Percentiles rank a stretch among this genome's conserved stretches.
Conservation (phyloP, 345 rosid species). For the Aquilaria sinensis region DNA sequence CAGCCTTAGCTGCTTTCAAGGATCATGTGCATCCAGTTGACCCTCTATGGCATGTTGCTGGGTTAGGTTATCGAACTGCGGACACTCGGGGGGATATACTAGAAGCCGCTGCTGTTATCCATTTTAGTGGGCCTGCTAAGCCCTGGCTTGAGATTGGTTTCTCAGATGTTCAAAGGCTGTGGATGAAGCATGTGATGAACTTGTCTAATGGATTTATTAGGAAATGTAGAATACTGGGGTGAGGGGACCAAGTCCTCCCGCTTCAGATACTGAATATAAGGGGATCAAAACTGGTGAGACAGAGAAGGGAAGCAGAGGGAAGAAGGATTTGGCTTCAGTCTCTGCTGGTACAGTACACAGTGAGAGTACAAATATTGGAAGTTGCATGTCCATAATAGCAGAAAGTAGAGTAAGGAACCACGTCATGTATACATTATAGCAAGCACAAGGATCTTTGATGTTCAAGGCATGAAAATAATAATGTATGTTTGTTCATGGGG, state of each 20-base stretch:
- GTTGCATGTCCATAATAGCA: conserved; percentile 37
- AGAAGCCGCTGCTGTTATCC: conserved; percentile 70
- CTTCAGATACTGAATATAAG: conserved; percentile 6
- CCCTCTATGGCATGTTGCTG: conserved; percentile 79
- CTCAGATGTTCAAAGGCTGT: conserved; percentile 50
- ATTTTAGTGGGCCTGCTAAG: conserved; percentile 91
- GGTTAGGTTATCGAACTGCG: conserved; percentile 57
- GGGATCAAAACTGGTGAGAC: conserved; percentile 10
- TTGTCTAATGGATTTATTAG: conserved; percentile 58
- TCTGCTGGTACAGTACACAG: conserved; percentile 33
- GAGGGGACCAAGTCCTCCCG: conserved; percentile 27
- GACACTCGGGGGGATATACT: conserved; percentile 25
- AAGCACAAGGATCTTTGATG: neutral
- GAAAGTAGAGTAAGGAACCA: conserved; percentile 24
- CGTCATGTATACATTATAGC: conserved; percentile 12
- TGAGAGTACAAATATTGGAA: conserved; percentile 4
- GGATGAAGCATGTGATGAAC: conserved; percentile 62
- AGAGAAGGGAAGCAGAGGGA: conserved; percentile 49
- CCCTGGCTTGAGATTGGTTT: conserved; percentile 90
- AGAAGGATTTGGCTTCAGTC: conserved; percentile 93
- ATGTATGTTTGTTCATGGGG: neutral
- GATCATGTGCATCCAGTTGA: conserved; percentile 69
- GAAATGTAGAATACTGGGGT: conserved; percentile 63
- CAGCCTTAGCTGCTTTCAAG: conserved; percentile 64
- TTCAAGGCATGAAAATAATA: neutral